Evolutionary conservation across 176 grass and related monocot genomes (phyloP), one percentile per base, ranked within the genome.

Genomic region (Zea luxurians): DNA sequence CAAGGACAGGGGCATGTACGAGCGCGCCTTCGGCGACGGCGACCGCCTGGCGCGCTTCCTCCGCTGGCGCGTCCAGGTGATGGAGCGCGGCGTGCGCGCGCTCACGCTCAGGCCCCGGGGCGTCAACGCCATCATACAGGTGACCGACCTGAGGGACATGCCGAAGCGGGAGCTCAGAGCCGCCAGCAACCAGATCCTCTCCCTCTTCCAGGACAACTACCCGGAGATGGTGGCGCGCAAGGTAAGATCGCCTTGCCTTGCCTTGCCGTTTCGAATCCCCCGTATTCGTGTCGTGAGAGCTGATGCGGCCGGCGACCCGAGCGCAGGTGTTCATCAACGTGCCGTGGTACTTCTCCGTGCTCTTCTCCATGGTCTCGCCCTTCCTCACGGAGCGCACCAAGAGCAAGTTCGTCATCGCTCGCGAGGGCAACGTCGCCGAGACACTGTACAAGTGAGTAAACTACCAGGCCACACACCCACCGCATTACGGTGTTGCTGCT

Each of bases 191-290:
- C 91, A 94, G 80, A 98, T 98, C 38, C 86, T 98, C 66, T 84
- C 88, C 37, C 91, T 98, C 37, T 98, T 98, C 88, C 91, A 94
- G 89, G 95, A 98, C 77, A 98, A 98, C 72, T 98, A 98, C 78
- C 95, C 91, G 5, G 95, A 98, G 84, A 83, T 98, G 91, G 95
- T 98, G 57, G 89, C 95, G 9, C 84, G 91, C 78, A 98, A 98
- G 95, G 95, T 97, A 72, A 15, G 27, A 27, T 27, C 1, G 27
- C 27, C 27, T 27, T 27, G 27, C 27, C 27, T 27, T 27, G 27
- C 27, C 27, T 27, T 34, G 7, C 0, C 13, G 1, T 43, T 17
- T 61, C 20, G 13, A 16, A 27, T 27, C 27, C 27, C 27, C 27
- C 27, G 27, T 27, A 36, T 37, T 10, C 20, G 48, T 36, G 0